Base-by-base conservation (phyloP, 1,139 yeast species). In the Blastobotrys aristatus region DNA sequence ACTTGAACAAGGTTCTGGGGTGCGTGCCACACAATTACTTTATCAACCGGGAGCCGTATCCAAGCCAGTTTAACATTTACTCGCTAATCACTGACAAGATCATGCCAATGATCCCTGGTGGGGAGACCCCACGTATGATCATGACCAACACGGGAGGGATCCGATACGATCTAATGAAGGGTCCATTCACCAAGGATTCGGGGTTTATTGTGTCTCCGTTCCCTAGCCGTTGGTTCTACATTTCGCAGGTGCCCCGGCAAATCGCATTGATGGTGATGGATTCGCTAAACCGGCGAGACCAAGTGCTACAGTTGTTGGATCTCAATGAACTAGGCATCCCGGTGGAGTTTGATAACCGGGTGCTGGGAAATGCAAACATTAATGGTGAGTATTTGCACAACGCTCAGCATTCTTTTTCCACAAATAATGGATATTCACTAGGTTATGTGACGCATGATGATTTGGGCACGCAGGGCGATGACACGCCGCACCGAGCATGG, bases 381-480 rank as follows among this genome's bases (percentile, higher is more conserved):
- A 29, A 18, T 17, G 26, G 16, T 3, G n/a, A 7, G 16, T 40
- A 42, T 18, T 20, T 29, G 40, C 11, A 33, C 16, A 33, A 16
- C 5, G 21, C 8, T 16, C 40, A 16, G 16, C 39, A 33, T 10
- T 33, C 11, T 39, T 38, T 38, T 4, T 14, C 21, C 7, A 10
- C 11, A 4, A 16, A n/a, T 7, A 16, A 18, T 5, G 21, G 47
- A 3, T 47, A 49, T 20, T 50, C 67, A 1, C 74, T 76, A 47
- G 97, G 98, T 0, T 85, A 85, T 58, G 82, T 80, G 0, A 89
- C 98, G 0, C 61, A 68, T 44, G 98, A 92, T 63, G 97, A 89
- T 59, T 74, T 76, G 57, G 97, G 97, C 0, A 65, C 70, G 52
- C 80, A 79, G 53, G 98, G 98, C 14, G 98, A 92, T 61, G 97